A percentile compares a stretch with the other conserved stretches of the same genome.
These are phyloP conservation scores for Fusarium sp. DNA, from an alignment of 2,329 filamentous ascomycete genomes.

Conservation along the genomic window DNA sequence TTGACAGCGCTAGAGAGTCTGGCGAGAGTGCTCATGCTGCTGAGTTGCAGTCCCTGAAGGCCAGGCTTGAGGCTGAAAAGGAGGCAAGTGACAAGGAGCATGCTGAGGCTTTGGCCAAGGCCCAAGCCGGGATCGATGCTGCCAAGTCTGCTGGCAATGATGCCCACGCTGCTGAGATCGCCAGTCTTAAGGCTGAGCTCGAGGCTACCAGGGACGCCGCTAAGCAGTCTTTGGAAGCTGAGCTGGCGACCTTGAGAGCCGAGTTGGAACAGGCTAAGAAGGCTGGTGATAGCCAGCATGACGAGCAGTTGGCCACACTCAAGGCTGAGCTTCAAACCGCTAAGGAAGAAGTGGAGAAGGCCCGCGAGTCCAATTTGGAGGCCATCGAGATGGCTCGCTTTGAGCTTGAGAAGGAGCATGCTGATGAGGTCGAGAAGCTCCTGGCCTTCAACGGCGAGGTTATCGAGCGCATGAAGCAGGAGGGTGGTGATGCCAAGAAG, in stretches of 20 bases:
- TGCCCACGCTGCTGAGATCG: constrained; percentile 48
- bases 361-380: constrained; percentile 56
- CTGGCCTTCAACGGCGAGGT: constrained; percentile 56
- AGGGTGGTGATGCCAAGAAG: constrained; percentile 52
- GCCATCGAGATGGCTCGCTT: constrained; percentile 59
- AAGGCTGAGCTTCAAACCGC: constrained; percentile 43
- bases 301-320: constrained; percentile 50
- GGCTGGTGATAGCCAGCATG: constrained; percentile 49
- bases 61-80: constrained; percentile 56
- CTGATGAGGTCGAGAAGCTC: constrained; percentile 61
- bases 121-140: constrained; percentile 48
- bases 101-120: constrained; percentile 44
- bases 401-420: constrained; percentile 59
- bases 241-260: constrained; percentile 55
- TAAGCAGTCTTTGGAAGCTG: constrained; percentile 50
- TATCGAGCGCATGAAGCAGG: constrained; percentile 54
- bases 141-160: constrained; percentile 48
- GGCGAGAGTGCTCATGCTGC: constrained; percentile 46
- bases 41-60: constrained; percentile 56
- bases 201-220: constrained; percentile 45
- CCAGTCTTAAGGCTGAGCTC: constrained; percentile 49
- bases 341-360: constrained; percentile 57
- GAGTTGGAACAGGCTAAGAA: constrained; percentile 59
- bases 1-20: constrained; percentile 48
- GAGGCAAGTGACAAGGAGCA: constrained; percentile 53